A percentile compares a stretch with the other conserved stretches of the same genome.
phyloP scores from a whole-genome alignment of 2,329 filamentous ascomycete genomes.

The Stagonosporopsis vannaccii region DNA sequence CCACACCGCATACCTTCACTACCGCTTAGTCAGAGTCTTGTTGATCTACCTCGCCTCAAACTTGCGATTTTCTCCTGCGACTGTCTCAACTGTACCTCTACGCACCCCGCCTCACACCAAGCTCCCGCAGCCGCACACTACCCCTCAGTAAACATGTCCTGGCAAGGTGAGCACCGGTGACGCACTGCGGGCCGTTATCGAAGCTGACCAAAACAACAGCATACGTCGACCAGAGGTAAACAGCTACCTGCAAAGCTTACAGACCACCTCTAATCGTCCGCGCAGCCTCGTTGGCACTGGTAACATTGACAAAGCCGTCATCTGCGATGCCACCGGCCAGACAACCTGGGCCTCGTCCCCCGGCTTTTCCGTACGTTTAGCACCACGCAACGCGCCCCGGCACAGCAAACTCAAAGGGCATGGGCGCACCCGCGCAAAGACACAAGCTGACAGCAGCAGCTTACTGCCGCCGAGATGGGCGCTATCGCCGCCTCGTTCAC shows the following conservation, averaged over 20 bases:
- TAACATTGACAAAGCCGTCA: constrained; percentile 58
- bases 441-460: constrained; percentile 45
- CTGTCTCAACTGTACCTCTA: constrained; percentile 19
- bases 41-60: constrained; percentile 21
- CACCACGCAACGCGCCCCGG: constrained; percentile 12
- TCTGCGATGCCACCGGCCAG: constrained; percentile 58
- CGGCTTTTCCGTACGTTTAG: constrained; percentile 76
- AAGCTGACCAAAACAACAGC: constrained; percentile 40
- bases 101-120: constrained; percentile 21
- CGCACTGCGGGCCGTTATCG: constrained; percentile 3
- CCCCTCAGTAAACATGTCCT: constrained; percentile 50
- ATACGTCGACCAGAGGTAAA: constrained; percentile 53
- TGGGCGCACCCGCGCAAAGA: not conserved
- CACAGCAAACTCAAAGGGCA: not conserved
- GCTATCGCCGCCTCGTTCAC: constrained; percentile 60
- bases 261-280: constrained; percentile 23
- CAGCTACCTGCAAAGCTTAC: not conserved
- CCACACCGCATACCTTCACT: constrained; percentile 34
- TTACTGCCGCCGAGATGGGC: constrained; percentile 63
- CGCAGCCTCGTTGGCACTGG: constrained; percentile 52
- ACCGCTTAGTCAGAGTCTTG: constrained; percentile 36
- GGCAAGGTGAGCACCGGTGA: constrained; percentile 49
- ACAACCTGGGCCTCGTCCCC: constrained; percentile 81
- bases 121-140: constrained; percentile 34
- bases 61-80: constrained; percentile 25